Evolutionary conservation across 805 yeast genomes (phyloP).

Genomic region (Phaffomyces opuntiae): DNA sequence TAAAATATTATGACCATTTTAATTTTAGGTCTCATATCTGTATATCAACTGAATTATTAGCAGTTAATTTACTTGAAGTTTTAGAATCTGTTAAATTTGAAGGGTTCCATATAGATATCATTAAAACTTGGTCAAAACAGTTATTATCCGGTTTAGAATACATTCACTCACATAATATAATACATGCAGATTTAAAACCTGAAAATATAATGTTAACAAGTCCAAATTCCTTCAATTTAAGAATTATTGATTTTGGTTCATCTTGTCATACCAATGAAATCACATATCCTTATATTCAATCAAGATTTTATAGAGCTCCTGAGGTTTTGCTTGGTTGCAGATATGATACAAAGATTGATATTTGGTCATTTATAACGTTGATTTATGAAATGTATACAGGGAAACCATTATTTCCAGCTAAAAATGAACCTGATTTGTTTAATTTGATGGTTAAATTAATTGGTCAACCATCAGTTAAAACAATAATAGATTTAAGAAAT

Average conservation of each 20-base stretch:
- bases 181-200: constrained; percentile 85
- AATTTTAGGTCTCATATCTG: constrained; percentile 79
- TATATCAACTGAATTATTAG: constrained; percentile 66
- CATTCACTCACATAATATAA: constrained; percentile 48
- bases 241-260: constrained; percentile 78
- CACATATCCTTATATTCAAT: constrained; percentile 79
- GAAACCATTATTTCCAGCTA: constrained; percentile 77
- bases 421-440: constrained; percentile 74
- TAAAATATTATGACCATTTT: constrained; percentile 61
- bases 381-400: constrained; percentile 87
- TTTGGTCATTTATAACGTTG: constrained; percentile 89
- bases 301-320: constrained; percentile 74
- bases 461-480: constrained; percentile 65
- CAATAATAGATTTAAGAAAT: constrained; percentile 33
- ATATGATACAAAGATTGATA: constrained; percentile 76
- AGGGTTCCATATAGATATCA: constrained; percentile 38
- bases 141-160: constrained; percentile 52
- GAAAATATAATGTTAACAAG: constrained; percentile 64
- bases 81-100: constrained; percentile 41
- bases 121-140: constrained; percentile 44
- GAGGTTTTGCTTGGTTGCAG: constrained; percentile 65
- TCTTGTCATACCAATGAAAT: constrained; percentile 55
- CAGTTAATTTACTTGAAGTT: constrained; percentile 58
- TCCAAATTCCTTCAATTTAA: constrained; percentile 40
- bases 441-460: constrained; percentile 65